These are phyloP conservation scores for Nemania sp. DNA, from an alignment of 2,329 filamentous ascomycete species.

Conservation along the genomic window DNA sequence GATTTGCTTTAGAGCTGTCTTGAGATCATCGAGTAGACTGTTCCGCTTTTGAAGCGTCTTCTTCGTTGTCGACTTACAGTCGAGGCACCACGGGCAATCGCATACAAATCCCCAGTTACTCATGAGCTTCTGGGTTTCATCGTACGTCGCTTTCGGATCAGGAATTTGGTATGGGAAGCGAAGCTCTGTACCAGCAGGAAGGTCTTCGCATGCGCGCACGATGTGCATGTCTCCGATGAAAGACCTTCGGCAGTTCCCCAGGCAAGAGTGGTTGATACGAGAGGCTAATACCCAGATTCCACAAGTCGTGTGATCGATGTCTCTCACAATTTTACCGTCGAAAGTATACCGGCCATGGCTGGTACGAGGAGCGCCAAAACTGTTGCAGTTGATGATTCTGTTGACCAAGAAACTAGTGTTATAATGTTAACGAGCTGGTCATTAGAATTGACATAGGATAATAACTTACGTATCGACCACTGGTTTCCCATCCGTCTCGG, in stretches of 20 bases:
- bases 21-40: slow-evolving; percentile 22
- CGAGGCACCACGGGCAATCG: slow-evolving; percentile 55
- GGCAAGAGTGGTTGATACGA: slow-evolving; percentile 65
- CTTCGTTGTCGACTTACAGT: slow-evolving; percentile 42
- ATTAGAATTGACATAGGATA: slow-evolving; percentile 4
- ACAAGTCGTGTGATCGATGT: slow-evolving; percentile 42
- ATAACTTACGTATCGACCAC: slow-evolving; percentile 60
- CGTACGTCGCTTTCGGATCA: slow-evolving; percentile 40
- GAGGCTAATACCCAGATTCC: slow-evolving; percentile 64
- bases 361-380: slow-evolving; percentile 53
- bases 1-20: neutral
- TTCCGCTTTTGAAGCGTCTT: slow-evolving; percentile 37
- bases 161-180: slow-evolving; percentile 54
- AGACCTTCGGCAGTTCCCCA: slow-evolving; percentile 58
- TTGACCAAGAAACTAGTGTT: slow-evolving; percentile 59
- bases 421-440: slow-evolving; percentile 37
- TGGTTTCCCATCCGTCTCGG: slow-evolving; percentile 52
- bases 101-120: slow-evolving; percentile 58
- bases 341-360: slow-evolving; percentile 29
- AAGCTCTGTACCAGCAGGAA: slow-evolving; percentile 61
- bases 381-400: slow-evolving; percentile 57
- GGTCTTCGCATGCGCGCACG: slow-evolving; percentile 59
- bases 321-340: neutral
- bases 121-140: slow-evolving; percentile 51
- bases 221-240: slow-evolving; percentile 69